These are phyloP conservation scores for Lepiota brunneoincarnata DNA, from an alignment of 768 basidiomycete genomes.

Conservation along the genomic window DNA sequence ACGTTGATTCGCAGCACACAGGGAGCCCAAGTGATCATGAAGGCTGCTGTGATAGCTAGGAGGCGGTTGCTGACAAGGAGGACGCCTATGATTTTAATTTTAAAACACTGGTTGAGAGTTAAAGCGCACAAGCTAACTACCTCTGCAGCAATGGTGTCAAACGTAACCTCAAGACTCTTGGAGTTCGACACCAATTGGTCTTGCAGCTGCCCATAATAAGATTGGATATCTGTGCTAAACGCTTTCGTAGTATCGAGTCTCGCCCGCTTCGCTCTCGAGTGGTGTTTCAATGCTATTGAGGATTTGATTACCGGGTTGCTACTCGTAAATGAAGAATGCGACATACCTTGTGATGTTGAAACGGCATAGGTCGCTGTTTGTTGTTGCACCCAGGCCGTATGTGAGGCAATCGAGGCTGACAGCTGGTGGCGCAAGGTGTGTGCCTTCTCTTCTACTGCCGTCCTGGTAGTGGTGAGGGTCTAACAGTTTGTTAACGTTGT, in stretches of 20 bases:
- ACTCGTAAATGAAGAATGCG: background rate
- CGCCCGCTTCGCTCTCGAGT: conserved; percentile 63
- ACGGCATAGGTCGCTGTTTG: conserved; percentile 5
- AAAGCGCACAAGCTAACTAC: conserved; percentile 31
- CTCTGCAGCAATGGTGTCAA: conserved; percentile 42
- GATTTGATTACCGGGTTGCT: background rate
- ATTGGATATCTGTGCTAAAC: conserved; percentile 47
- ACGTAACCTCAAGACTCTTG: conserved; percentile 41
- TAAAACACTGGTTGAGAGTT: background rate
- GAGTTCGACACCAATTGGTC: conserved; percentile 21
- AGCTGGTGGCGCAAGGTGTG: conserved; percentile 7
- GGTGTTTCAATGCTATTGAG: conserved; percentile 56
- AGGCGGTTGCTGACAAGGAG: conserved; percentile 25
- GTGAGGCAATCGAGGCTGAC: conserved; percentile 9
- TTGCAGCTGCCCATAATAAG: conserved; percentile 38
- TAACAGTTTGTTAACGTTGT: background rate
- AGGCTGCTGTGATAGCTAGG: background rate
- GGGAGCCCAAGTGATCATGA: conserved; percentile 37
- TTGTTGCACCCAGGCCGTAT: conserved; percentile 4
- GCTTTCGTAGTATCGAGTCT: conserved; percentile 57
- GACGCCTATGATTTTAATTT: conserved; percentile 31
- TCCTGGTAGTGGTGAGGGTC: background rate
- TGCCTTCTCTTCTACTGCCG: background rate
- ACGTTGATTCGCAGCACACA: conserved; percentile 48
- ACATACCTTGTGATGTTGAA: conserved; percentile 17